These are phyloP conservation scores for Ustilago curta DNA, from an alignment of 1,284 basidiomycete genomes.

Conservation along the genomic window DNA sequence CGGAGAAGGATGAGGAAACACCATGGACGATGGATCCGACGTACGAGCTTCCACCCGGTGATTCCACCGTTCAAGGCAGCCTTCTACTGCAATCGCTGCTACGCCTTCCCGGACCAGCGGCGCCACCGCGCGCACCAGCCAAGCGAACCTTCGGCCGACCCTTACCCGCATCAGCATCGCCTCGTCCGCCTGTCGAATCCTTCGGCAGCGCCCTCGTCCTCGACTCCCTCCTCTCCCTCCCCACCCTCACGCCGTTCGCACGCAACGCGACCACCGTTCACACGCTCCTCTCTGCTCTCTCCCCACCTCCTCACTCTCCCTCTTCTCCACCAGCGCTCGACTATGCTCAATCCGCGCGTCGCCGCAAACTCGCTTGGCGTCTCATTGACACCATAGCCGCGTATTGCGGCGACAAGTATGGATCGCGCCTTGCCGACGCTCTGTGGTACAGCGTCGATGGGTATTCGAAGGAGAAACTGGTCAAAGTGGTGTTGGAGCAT, in stretches of 20 bases:
- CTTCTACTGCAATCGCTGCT: slow-evolving; percentile 60
- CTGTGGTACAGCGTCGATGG: slow-evolving; percentile 60
- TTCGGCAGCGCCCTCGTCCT: slow-evolving; percentile 34
- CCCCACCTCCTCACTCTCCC: slow-evolving; percentile 10
- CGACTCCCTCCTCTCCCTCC: slow-evolving; percentile 44
- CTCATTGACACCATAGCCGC: slow-evolving; percentile 38
- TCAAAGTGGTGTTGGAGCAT: slow-evolving; percentile 27
- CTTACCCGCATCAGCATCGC: neutral
- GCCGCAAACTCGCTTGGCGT: slow-evolving; percentile 31
- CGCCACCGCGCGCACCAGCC: slow-evolving; percentile 32
- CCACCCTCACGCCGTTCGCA: slow-evolving; percentile 45
- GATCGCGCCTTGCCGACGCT: slow-evolving; percentile 63
- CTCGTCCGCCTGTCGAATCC: slow-evolving; percentile 7
- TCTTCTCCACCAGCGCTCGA: slow-evolving; percentile 2
- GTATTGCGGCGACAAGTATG: slow-evolving; percentile 61
- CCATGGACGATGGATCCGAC: slow-evolving; percentile 32
- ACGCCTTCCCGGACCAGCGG: slow-evolving; percentile 41
- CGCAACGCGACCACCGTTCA: slow-evolving; percentile 35
- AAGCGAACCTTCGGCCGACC: slow-evolving; percentile 31
- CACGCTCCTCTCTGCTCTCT: slow-evolving; percentile 45
- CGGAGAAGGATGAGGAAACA: slow-evolving; percentile 17
- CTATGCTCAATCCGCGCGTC: slow-evolving; percentile 23
- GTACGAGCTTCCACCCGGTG: slow-evolving; percentile 13
- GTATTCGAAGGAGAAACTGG: slow-evolving; percentile 53
- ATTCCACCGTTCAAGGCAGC: slow-evolving; percentile 58